These are phyloP conservation scores for Ceratobasidium sp. DNA, from an alignment of 1,284 basidiomycete species.

Conservation along the genomic window DNA sequence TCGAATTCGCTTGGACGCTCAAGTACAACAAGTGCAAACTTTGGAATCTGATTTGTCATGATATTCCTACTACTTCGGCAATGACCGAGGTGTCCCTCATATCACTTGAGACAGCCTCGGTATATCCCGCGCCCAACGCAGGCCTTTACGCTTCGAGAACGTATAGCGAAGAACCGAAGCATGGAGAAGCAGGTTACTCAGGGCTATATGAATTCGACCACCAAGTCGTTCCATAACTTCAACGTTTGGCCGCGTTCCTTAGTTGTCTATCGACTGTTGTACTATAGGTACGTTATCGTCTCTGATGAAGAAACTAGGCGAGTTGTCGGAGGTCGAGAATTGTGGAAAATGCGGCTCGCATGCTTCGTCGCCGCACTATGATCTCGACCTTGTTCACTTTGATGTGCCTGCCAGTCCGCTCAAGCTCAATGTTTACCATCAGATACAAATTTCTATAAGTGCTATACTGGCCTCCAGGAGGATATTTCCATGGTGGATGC, in stretches of 20 bases:
- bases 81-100: slow-evolving; percentile 92
- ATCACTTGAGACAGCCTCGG: slow-evolving; percentile 94
- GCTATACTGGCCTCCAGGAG: slow-evolving; percentile 97
- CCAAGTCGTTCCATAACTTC: slow-evolving; percentile 87
- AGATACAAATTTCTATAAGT: slow-evolving; percentile 99
- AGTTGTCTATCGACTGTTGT: not conserved
- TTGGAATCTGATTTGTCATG: no score
- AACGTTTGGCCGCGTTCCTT: not conserved
- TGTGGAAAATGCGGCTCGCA: slow-evolving; percentile 98
- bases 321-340: slow-evolving; percentile 95
- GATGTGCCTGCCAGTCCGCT: slow-evolving; percentile 95
- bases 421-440: slow-evolving; percentile 97
- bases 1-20: no score
- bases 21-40: no score
- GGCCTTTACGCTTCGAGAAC: slow-evolving; percentile 94
- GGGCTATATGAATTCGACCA: slow-evolving; percentile 97
- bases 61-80: slow-evolving; percentile 97
- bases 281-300: slow-evolving; percentile 89
- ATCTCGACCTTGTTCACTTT: slow-evolving; percentile 96
- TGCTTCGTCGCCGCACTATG: slow-evolving; percentile 93
- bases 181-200: slow-evolving; percentile 96
- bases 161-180: slow-evolving; percentile 94
- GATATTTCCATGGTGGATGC: slow-evolving; percentile 97
- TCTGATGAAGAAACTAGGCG: slow-evolving; percentile 96
- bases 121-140: slow-evolving; percentile 93